phyloP scores from a whole-genome alignment of 768 basidiomycete species.

The Harrya chromipes region DNA sequence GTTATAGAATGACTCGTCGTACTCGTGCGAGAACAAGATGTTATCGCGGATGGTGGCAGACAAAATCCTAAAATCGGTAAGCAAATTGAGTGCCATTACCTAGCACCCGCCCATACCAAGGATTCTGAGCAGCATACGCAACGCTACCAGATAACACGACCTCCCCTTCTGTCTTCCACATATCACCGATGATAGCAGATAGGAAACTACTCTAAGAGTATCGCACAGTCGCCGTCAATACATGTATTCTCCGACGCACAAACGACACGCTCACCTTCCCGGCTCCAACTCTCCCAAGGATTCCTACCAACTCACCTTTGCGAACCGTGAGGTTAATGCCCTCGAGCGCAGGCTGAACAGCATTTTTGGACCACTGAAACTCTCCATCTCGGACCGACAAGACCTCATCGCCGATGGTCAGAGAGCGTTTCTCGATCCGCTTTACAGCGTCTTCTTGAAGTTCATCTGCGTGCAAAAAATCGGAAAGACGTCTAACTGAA shows the following conservation, averaged over 20 bases:
- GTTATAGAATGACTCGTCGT: conserved; percentile 81
- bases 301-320: conserved; percentile 82
- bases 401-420: conserved; percentile 62
- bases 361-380: conserved; percentile 71
- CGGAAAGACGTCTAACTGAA: conserved; percentile 72
- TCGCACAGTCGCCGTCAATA: neutral
- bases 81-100: neutral
- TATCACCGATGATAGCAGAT: conserved; percentile 84
- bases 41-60: conserved; percentile 86
- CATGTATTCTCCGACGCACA: neutral
- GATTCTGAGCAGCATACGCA: conserved; percentile 84
- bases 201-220: conserved; percentile 60
- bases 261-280: conserved; percentile 62
- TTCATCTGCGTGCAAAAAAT: conserved; percentile 76
- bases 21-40: conserved; percentile 88
- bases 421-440: conserved; percentile 39
- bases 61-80: conserved; percentile 55
- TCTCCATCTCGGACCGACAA: conserved; percentile 72
- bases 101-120: conserved; percentile 53
- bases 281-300: conserved; percentile 86
- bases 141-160: conserved; percentile 67
- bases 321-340: conserved; percentile 69
- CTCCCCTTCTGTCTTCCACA: conserved; percentile 72
- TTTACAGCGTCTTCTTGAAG: conserved; percentile 76
- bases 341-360: conserved; percentile 61